These are phyloP conservation scores for Schizopora paradoxa DNA, from an alignment of 1,284 basidiomycete species.

Conservation along the genomic window DNA sequence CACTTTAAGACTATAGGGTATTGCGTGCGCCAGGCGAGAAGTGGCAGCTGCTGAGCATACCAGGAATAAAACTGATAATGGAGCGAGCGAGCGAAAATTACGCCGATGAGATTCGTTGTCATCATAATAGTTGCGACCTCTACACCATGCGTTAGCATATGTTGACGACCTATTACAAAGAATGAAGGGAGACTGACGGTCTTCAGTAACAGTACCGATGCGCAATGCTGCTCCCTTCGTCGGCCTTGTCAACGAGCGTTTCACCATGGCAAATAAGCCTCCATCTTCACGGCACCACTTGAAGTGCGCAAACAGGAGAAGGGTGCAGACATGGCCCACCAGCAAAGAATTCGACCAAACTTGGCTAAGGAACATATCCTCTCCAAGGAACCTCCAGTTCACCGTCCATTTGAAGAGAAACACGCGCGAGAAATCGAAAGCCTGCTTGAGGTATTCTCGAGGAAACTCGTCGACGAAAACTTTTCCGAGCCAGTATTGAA, in stretches of 20 bases:
- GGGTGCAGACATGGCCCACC: constrained; percentile 52
- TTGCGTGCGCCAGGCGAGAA: constrained; percentile 72
- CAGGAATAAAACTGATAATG: constrained; percentile 99
- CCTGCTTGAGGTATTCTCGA: constrained; percentile 62
- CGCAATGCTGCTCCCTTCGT: constrained; percentile 45
- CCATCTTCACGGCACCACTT: constrained; percentile 71
- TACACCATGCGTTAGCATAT: constrained; percentile 30
- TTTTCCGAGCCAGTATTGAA: constrained; percentile 62
- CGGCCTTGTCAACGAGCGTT: constrained; percentile 47
- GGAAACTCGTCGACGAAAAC: constrained; percentile 69
- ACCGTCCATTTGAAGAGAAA: constrained; percentile 98
- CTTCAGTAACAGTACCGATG: constrained; percentile 42
- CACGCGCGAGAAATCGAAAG: constrained; percentile 85
- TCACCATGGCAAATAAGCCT: constrained; percentile 44
- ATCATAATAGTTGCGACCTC: constrained; percentile 81
- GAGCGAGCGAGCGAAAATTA: constrained; percentile 89
- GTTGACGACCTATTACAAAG: background rate
- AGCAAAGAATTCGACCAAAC: constrained; percentile 64
- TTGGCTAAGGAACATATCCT: constrained; percentile 67
- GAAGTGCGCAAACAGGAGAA: constrained; percentile 66
- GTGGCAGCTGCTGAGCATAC: constrained; percentile 93
- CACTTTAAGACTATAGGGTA: constrained; percentile 63
- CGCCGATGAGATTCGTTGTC: constrained; percentile 90
- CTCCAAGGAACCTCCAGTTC: constrained; percentile 89
- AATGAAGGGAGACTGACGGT: constrained; percentile 43